Evolutionary conservation across 371 early-diverging fungal species (phyloP).

Genomic region (Cokeromyces recurvatus): DNA sequence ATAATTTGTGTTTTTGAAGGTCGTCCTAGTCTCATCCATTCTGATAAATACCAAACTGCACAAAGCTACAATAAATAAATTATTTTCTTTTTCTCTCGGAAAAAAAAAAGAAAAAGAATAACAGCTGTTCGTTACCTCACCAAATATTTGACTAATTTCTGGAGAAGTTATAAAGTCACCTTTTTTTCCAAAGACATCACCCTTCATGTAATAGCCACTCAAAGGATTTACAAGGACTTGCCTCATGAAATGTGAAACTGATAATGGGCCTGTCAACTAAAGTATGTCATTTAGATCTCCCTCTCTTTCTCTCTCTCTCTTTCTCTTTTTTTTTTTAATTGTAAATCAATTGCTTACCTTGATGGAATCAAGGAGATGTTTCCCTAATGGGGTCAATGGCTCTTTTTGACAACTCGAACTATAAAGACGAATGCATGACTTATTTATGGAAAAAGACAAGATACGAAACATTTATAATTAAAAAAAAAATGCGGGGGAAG

Average conservation of each 20-base stretch:
- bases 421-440: no score
- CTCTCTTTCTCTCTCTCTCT: no score
- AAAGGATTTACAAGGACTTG: slow-evolving; percentile 83
- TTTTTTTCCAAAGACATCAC: slow-evolving; percentile 88
- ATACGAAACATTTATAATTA: no score
- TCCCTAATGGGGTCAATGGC: slow-evolving; percentile 51
- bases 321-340: background rate
- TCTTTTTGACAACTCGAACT: slow-evolving; percentile 38
- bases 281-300: background rate
- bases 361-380: slow-evolving; percentile 59
- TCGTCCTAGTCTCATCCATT: slow-evolving; percentile 63
- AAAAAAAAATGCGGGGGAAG: no score
- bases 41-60: slow-evolving; percentile 76
- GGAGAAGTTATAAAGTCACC: slow-evolving; percentile 97
- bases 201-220: slow-evolving; percentile 90
- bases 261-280: slow-evolving; percentile 78
- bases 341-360: slow-evolving; percentile 28
- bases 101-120: no score
- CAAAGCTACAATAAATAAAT: slow-evolving; percentile 43
- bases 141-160: slow-evolving; percentile 97
- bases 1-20: slow-evolving; percentile 67
- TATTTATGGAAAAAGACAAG: no score
- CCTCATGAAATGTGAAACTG: slow-evolving; percentile 86
- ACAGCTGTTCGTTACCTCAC: no score
- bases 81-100: no score